These are phyloP conservation scores for Flaveria bidentis DNA, from an alignment of 129 eudicot species.

Conservation along the genomic window DNA sequence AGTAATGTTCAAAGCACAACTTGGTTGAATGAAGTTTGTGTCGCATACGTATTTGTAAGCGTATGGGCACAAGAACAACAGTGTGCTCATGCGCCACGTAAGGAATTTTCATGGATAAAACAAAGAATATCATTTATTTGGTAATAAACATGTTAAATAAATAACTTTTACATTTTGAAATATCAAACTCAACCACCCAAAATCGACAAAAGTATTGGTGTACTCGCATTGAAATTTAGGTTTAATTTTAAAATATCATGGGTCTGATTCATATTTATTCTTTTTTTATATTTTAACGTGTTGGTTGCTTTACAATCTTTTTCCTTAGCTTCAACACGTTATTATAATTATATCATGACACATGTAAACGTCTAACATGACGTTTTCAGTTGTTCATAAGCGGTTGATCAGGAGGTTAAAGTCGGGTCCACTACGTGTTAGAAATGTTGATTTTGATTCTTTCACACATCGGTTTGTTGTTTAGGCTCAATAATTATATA, in stretches of 20 bases:
- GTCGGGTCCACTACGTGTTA: not conserved
- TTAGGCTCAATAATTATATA: constrained; percentile 29
- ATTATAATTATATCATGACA: not conserved
- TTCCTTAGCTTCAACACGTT: not conserved
- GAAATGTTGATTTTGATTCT: constrained; percentile 11
- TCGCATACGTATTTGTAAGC: not conserved
- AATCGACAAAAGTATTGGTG: too few relatives aligned
- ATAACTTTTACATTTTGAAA: too few relatives aligned
- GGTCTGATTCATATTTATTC: not conserved
- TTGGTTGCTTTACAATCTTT: not conserved
- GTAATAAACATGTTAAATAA: too few relatives aligned
- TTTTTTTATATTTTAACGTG: too few relatives aligned
- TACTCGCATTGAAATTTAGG: too few relatives aligned
- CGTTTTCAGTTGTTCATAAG: not conserved
- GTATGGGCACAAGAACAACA: not conserved
- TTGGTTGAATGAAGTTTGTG: constrained; percentile 13
- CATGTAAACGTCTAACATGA: not conserved
- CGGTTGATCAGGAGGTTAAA: not conserved
- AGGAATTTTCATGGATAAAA: not conserved
- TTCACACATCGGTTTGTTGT: constrained; percentile 27
- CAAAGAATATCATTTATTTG: too few relatives aligned
- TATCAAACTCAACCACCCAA: too few relatives aligned
- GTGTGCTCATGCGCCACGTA: not conserved
- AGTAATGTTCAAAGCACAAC: constrained; percentile 32
- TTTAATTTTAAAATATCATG: not conserved